A percentile compares a stretch with the other conserved stretches of the same genome.
Conservation (phyloP, 2,329 filamentous ascomycete species). For the Cladosporium cucumerinum region DNA sequence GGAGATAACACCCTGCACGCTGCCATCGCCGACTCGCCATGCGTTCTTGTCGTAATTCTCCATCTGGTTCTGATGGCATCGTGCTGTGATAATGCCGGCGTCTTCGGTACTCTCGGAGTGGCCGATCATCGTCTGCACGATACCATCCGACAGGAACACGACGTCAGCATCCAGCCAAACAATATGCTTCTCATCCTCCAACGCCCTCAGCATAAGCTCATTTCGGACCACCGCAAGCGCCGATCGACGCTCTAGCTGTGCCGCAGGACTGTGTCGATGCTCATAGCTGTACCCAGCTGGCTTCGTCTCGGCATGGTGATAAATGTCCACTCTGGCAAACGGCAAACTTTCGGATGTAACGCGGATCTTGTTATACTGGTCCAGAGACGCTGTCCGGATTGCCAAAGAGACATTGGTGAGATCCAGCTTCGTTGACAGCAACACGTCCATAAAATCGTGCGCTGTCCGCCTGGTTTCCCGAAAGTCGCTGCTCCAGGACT, state of each 20-base stretch:
- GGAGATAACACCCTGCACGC: constrained; percentile 4
- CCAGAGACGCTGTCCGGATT: constrained; percentile 18
- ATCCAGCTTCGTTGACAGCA: constrained; percentile 17
- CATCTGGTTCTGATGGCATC: constrained; percentile 33
- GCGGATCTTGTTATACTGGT: constrained; percentile 17
- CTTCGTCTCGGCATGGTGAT: constrained; percentile 7
- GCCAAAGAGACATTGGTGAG: constrained; percentile 18
- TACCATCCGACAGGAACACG: constrained; percentile 32
- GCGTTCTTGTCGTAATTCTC: constrained; percentile 40
- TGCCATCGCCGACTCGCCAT: constrained; percentile 25
- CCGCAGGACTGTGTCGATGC: constrained; percentile 19
- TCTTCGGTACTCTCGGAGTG: constrained; percentile 29
- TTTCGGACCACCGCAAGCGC: constrained; percentile 34
- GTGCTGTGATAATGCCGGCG: constrained; percentile 35
- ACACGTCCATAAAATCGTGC: constrained; percentile 21
- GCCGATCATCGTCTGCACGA: constrained; percentile 34
- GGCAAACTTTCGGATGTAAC: constrained; percentile 10
- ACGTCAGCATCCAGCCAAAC: constrained; percentile 41
- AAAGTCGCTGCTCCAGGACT: constrained; percentile 24
- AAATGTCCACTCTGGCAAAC: constrained; percentile 16
- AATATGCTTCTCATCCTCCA: constrained; percentile 35
- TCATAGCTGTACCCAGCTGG: constrained; percentile 14
- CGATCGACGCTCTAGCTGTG: constrained; percentile 26
- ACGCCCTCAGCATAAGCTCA: constrained; percentile 33
- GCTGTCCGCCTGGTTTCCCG: constrained; percentile 16